These are phyloP conservation scores for Yarrowia divulgata DNA, from an alignment of 805 yeast genomes.

Conservation along the genomic window DNA sequence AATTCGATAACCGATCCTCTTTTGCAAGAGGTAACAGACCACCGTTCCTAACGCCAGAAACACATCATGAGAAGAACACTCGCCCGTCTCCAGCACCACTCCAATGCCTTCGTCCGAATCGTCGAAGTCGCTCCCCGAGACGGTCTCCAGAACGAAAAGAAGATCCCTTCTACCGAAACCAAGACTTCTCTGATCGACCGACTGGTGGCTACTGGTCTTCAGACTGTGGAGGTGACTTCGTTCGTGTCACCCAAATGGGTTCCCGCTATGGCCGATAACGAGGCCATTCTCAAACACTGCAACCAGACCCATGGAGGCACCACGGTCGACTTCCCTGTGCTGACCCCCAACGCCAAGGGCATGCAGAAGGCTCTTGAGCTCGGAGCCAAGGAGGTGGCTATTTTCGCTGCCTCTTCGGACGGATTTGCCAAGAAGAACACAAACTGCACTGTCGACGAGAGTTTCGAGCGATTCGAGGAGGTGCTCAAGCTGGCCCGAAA, in stretches of 20 bases:
- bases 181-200: constrained; percentile 47
- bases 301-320: constrained; percentile 14
- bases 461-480: constrained; percentile 45
- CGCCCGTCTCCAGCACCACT: constrained; percentile 37
- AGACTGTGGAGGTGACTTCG: constrained; percentile 47
- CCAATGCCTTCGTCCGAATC: constrained; percentile 43
- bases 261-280: constrained; percentile 50
- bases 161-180: constrained; percentile 44
- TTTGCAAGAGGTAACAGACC: not conserved
- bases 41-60: not conserved
- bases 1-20: constrained; percentile 36
- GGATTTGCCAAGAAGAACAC: constrained; percentile 49
- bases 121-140: constrained; percentile 50
- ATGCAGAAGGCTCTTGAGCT: constrained; percentile 45
- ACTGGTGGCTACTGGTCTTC: constrained; percentile 46
- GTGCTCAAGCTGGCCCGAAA: constrained; percentile 44
- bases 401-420: constrained; percentile 49
- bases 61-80: constrained; percentile 33
- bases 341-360: constrained; percentile 49
- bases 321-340: constrained; percentile 46
- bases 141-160: constrained; percentile 50
- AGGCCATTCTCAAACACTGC: constrained; percentile 40
- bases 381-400: constrained; percentile 45
- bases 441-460: constrained; percentile 47
- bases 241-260: constrained; percentile 52